Conservation (phyloP, 2,329 filamentous ascomycete genomes). For the Stachybotrys elegans region DNA sequence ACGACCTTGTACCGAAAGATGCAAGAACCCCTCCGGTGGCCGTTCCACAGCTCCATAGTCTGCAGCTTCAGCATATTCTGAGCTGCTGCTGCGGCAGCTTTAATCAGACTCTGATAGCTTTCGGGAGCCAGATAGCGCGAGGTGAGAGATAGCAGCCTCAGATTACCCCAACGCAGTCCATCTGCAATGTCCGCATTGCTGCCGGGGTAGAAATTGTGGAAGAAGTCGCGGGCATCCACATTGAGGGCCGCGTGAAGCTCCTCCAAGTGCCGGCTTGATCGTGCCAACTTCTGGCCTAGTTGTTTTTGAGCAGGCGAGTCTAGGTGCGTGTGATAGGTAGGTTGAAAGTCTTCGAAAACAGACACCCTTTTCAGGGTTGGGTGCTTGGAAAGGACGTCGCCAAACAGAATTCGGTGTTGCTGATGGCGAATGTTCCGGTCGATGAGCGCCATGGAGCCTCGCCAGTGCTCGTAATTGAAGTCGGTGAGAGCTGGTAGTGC, state of each 20-base stretch:
- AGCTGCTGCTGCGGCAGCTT: background rate
- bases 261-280: background rate
- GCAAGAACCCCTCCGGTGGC: background rate
- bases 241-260: background rate
- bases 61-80: background rate
- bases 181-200: no score
- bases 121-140: no score
- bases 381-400: no score
- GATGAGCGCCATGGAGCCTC: no score
- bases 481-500: no score
- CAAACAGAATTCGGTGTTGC: no score
- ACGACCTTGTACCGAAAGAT: constrained; percentile 1
- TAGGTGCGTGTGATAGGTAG: no score
- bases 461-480: no score
- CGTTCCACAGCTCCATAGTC: constrained; percentile 1
- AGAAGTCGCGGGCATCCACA: background rate
- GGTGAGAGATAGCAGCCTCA: background rate
- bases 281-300: no score
- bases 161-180: no score
- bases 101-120: background rate
- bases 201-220: background rate
- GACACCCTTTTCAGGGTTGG: background rate
- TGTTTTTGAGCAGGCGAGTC: no score
- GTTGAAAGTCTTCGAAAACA: background rate
- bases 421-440: no score